Evolutionary conservation across 116 monocot species (phyloP).

Genomic region (Cymodocea nodosa): DNA sequence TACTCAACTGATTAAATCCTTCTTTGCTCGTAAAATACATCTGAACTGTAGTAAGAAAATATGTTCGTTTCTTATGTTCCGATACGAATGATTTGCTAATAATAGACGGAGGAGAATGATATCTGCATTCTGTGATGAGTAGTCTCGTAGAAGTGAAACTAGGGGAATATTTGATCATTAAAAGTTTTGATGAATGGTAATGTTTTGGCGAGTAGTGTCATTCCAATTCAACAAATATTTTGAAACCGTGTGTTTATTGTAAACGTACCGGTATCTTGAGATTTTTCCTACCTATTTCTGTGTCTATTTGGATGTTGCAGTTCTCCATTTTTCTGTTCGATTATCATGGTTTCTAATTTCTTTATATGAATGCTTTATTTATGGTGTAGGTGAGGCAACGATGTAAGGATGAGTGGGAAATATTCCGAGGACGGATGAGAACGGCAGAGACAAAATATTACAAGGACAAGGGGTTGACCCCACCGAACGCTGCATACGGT

Average conservation of each 20-base stretch:
- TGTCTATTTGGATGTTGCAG: not conserved
- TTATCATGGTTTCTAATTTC: not conserved
- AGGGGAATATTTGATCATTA: no score
- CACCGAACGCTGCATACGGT: not conserved
- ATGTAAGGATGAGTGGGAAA: not conserved
- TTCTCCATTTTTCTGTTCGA: not conserved
- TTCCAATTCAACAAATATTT: no score
- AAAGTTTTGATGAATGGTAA: no score
- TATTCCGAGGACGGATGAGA: not conserved
- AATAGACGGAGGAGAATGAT: no score
- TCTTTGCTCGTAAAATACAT: not conserved
- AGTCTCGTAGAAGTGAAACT: no score
- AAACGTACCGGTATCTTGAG: no score
- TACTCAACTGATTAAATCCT: not conserved
- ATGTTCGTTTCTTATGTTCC: no score
- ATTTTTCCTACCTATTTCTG: no score
- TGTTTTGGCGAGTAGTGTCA: no score
- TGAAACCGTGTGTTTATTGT: no score
- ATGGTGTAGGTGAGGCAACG: not conserved
- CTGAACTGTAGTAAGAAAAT: not conserved
- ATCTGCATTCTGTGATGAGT: no score
- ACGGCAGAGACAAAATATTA: not conserved
- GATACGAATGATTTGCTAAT: no score
- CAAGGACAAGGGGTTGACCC: not conserved
- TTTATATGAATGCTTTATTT: not conserved